Percentiles rank a stretch among this genome's conserved stretches.
These are phyloP conservation scores for Oryza coarctata DNA, from an alignment of 176 grass and related monocot genomes.

Conservation along the genomic window DNA sequence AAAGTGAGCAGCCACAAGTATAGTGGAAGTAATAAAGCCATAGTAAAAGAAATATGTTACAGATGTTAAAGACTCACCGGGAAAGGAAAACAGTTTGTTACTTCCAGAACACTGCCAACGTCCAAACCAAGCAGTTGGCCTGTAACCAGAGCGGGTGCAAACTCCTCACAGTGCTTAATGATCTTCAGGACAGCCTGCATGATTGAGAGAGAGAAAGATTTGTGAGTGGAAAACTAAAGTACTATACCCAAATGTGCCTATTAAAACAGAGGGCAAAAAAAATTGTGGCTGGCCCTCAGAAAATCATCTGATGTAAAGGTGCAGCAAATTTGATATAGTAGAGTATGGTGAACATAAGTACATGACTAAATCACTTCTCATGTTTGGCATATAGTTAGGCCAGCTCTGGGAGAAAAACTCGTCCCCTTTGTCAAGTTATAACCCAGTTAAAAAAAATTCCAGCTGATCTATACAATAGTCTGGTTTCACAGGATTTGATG, in stretches of 20 bases:
- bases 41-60: neutral
- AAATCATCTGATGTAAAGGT: neutral
- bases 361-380: neutral
- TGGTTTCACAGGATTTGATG: neutral
- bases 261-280: neutral
- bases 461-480: neutral
- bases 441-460: neutral
- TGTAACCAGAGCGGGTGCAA: constrained; percentile 89
- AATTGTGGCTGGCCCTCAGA: neutral
- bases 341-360: neutral
- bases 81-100: constrained; percentile 99
- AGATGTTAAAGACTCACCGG: constrained; percentile 53
- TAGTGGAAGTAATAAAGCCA: neutral
- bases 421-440: neutral
- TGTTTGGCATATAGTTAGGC: neutral
- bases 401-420: neutral
- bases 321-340: neutral
- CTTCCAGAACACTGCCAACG: constrained; percentile 96
- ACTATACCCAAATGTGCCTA: neutral
- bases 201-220: constrained; percentile 12
- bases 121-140: constrained; percentile 98
- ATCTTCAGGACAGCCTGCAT: constrained; percentile 81
- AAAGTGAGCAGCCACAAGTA: constrained; percentile 5
- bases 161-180: constrained; percentile 97
- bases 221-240: constrained; percentile 16